These are phyloP conservation scores for Pichia heedii DNA, from an alignment of 805 yeast species.

Conservation along the genomic window DNA sequence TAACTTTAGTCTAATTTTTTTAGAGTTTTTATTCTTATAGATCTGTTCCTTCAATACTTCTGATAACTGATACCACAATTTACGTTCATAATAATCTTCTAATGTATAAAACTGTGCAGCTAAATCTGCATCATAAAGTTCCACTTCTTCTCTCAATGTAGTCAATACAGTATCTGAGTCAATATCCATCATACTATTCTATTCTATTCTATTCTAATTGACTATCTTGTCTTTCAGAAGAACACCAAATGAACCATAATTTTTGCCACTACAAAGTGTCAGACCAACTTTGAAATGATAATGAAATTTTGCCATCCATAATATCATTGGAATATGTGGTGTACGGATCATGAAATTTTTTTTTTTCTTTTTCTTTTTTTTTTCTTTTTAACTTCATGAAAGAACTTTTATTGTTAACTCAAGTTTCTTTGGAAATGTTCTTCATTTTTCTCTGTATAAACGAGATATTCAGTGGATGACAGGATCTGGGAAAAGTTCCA, in stretches of 20 bases:
- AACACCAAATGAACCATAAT: no score
- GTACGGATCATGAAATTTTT: neutral
- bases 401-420: no score
- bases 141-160: conserved; percentile 57
- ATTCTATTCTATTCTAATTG: no score
- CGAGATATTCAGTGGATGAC: no score
- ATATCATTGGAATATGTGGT: no score
- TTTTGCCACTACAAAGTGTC: neutral
- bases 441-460: neutral
- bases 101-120: conserved; percentile 53
- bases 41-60: conserved; percentile 48
- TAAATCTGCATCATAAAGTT: conserved; percentile 41
- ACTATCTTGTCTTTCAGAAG: no score
- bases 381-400: neutral
- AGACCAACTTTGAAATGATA: no score
- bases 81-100: conserved; percentile 81
- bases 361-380: neutral
- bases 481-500: neutral
- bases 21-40: conserved; percentile 46
- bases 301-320: neutral
- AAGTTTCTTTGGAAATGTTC: no score
- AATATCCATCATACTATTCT: conserved; percentile 16
- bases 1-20: conserved; percentile 51
- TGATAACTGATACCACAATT: conserved; percentile 92
- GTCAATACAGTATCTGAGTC: conserved; percentile 43